These are phyloP conservation scores for Crucihimalaya himalaica DNA, from an alignment of 345 rosid genomes.

Conservation along the genomic window DNA sequence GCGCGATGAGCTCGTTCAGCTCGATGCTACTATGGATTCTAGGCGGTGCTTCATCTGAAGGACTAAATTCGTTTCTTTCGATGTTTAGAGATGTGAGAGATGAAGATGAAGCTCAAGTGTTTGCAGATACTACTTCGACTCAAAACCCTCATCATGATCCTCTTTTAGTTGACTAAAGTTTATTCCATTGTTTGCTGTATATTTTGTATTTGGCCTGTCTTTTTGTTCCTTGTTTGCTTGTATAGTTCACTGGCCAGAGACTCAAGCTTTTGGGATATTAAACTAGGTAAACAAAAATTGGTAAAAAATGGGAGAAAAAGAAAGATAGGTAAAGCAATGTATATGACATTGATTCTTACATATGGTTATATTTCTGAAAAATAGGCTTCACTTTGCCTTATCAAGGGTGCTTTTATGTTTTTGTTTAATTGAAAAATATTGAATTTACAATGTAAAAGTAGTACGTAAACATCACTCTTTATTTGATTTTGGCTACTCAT, in stretches of 20 bases:
- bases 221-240: slow-evolving; percentile 27
- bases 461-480: not conserved
- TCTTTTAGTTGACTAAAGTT: slow-evolving; percentile 27
- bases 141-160: slow-evolving; percentile 34
- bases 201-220: slow-evolving; percentile 1
- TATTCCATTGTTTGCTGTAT: slow-evolving; percentile 16
- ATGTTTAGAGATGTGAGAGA: slow-evolving; percentile 93
- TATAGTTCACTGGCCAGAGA: slow-evolving; percentile 24
- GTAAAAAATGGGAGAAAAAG: not conserved
- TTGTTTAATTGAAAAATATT: not conserved
- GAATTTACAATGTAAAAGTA: not conserved
- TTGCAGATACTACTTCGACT: slow-evolving; percentile 31
- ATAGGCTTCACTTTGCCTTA: not conserved
- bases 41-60: slow-evolving; percentile 94
- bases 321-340: slow-evolving; percentile 2
- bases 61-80: slow-evolving; percentile 78
- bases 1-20: slow-evolving; percentile 78
- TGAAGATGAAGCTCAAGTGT: slow-evolving; percentile 62
- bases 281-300: slow-evolving; percentile 6
- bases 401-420: too few species aligned
- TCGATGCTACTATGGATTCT: slow-evolving; percentile 88
- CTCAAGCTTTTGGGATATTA: slow-evolving; percentile 21
- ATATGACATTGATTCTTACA: not conserved
- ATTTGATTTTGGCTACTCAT: too few species aligned
- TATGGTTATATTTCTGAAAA: not conserved